These are phyloP conservation scores for Hydnomerulius pinastri DNA, from an alignment of 768 basidiomycete genomes.

Conservation along the genomic window DNA sequence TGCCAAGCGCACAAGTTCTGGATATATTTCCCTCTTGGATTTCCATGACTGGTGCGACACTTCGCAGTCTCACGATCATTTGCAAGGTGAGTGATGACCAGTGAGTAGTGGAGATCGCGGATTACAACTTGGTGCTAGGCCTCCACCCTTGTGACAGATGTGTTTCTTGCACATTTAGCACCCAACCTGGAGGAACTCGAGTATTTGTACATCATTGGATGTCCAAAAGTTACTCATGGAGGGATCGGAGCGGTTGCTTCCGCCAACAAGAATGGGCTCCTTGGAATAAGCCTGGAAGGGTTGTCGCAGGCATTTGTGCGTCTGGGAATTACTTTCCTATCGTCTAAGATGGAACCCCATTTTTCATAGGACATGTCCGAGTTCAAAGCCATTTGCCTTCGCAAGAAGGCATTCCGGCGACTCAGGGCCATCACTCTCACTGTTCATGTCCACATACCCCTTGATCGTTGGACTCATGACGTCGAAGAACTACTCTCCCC, in stretches of 20 bases:
- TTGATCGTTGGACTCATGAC: conserved; percentile 47
- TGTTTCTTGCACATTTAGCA: conserved; percentile 50
- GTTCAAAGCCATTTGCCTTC: conserved; percentile 43
- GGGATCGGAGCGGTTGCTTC: conserved; percentile 57
- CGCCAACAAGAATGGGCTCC: conserved; percentile 46
- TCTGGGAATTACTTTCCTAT: conserved; percentile 6
- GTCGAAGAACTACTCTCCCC: conserved; percentile 44
- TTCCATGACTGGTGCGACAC: conserved; percentile 39
- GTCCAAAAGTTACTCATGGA: conserved; percentile 63
- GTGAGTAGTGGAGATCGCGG: neutral
- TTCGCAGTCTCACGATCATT: conserved; percentile 63
- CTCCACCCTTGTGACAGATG: conserved; percentile 61
- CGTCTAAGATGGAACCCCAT: conserved; percentile 2
- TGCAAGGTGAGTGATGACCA: conserved; percentile 55
- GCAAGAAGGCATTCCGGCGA: conserved; percentile 38
- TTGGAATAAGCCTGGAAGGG: conserved; percentile 60
- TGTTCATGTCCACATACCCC: conserved; percentile 37
- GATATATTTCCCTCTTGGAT: conserved; percentile 55
- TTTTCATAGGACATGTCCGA: conserved; percentile 50
- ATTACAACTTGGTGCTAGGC: conserved; percentile 38
- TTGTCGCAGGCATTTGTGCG: conserved; percentile 62
- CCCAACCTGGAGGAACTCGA: conserved; percentile 52
- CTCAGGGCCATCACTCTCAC: conserved; percentile 63
- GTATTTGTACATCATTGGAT: conserved; percentile 64
- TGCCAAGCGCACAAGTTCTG: conserved; percentile 65